phyloP scores from a whole-genome alignment of 345 rosid genomes.

The Crucihimalaya himalaica region DNA sequence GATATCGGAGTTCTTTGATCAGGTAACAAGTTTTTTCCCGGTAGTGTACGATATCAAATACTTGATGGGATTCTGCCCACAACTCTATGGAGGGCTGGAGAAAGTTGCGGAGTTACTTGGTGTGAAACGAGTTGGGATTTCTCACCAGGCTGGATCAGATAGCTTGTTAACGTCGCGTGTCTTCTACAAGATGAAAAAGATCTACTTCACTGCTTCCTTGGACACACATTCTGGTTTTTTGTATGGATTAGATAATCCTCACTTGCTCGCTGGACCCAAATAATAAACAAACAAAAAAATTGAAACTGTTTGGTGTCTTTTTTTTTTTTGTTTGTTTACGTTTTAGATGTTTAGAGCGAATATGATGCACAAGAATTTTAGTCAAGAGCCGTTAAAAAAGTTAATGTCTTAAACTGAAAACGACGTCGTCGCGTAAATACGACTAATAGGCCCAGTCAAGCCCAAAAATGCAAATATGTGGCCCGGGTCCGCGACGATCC shows the following conservation, averaged over 20 bases:
- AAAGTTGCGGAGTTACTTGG: constrained; percentile 64
- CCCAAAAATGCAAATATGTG: not conserved
- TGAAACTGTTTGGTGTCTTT: not conserved
- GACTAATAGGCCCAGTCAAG: no score
- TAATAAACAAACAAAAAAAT: not conserved
- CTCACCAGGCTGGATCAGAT: constrained; percentile 92
- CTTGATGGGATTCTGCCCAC: constrained; percentile 71
- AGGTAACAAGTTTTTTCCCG: constrained; percentile 64
- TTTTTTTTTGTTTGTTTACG: no score
- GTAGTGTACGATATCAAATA: constrained; percentile 70
- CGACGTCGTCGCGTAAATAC: no score
- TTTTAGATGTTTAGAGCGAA: not conserved
- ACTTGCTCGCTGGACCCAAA: not conserved
- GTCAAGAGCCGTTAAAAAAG: not conserved
- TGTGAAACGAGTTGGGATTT: constrained; percentile 71
- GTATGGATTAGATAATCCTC: constrained; percentile 74
- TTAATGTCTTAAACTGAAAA: not conserved
- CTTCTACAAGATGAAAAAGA: constrained; percentile 71
- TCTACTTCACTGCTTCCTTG: constrained; percentile 57
- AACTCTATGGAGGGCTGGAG: constrained; percentile 77
- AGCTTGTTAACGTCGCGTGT: constrained; percentile 77
- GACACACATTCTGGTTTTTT: constrained; percentile 65
- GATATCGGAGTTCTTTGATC: constrained; percentile 53
- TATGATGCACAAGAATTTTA: not conserved
- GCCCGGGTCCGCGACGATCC: not conserved